Base-by-base conservation (phyloP, 78 protist genomes). In the slime mould (Dictyostelium discoideum) region DNA sequence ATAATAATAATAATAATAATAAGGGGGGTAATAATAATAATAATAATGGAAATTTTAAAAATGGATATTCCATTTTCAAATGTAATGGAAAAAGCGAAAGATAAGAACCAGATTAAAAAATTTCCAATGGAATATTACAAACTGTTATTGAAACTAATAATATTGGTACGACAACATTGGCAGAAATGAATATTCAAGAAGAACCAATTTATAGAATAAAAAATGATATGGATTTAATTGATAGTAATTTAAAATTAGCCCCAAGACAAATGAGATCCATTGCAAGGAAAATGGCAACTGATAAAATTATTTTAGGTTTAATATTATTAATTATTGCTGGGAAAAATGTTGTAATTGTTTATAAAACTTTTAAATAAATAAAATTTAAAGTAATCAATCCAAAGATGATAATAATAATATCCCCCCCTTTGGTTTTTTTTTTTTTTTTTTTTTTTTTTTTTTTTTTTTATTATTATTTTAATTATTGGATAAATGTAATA, bases 171-270 rank as follows among this genome's bases (percentile, higher is more conserved):
- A 2, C 87, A 1, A 82, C 84, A 0, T 37, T 90, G 0, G 63
- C 54, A 50, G 94, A 90, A 20, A 90, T 90, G 94, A 44, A 32
- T 0, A 44, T 48, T 16, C 94, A 90, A 73, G 32, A 32, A 3
- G 93, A 84, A 5, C 74, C 82, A 48, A 50, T 97, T 50, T 65
- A 57, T n/a, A 63, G 40, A 7, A 97, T 97, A 32, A 22, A 73
- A 11, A 87, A 63, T 6, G 63, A 29, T 9, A 20, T 97, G 74
- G 85, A 95, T 32, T 90, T 94, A 72, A 72, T 97, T 22, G 97
- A 93, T 48, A n/a, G 80, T 65, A 90, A 97, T 50, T 42, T 96
- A 65, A 92, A 93, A 54, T 87, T 94, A 22, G 98, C 97, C 2
- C 20, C 50, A 1, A 85, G 86, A 78, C 95, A 94, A 77, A 76